Evolutionary conservation across 2,329 filamentous ascomycete genomes (phyloP), one percentile per base, ranked within the genome.

Genomic region (Penicillium polonicum): DNA sequence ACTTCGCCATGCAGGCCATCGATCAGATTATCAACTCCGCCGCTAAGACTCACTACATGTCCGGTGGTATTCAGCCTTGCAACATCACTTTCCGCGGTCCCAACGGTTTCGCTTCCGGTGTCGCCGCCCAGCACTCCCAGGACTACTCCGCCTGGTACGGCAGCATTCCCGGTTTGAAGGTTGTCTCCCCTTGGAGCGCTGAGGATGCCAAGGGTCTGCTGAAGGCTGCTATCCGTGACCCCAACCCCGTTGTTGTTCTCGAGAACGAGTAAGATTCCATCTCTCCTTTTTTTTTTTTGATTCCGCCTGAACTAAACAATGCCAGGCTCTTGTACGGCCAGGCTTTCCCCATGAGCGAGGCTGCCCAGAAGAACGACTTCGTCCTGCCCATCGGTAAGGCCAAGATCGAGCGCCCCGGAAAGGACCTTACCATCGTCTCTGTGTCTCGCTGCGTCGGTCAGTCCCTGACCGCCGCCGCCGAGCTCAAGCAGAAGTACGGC

Each of bases 11-110:
- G 94, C 94, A 99, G 83, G 91, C 94, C 76, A 99, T 99, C 79
- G 94, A 99, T 78, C 94, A 99, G 79, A 91, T 99, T 76, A 92
- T 99, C 86, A 99, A 99, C 87, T 97, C 93, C 49, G 94, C 84
- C 69, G 94, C 92, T 74, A 99, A 99, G 85, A 99, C 94, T 57
- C 93, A 99, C 74, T 99, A 99, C 85, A 99, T 99, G 94, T 97
- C 94, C 65, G 94, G 94, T 72, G 94, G 94, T 78, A 97, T 97
- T 78, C 94, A 99, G 81, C 94, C 94, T 71, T 99, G 94, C 83
- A 97, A 97, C 83, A 93, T 99, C 80, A 97, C 94, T 69, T 99
- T 99, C 89, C 92, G 94, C 76, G 94, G 94, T 54, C 94, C 94
- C 79, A 99, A 99, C 81, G 94, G 94, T 72, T 99, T 99, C 78